Evolutionary conservation across 2,329 filamentous ascomycete species (phyloP), one percentile per base, ranked within the genome.

Genomic region (Hypoxylon sp.): DNA sequence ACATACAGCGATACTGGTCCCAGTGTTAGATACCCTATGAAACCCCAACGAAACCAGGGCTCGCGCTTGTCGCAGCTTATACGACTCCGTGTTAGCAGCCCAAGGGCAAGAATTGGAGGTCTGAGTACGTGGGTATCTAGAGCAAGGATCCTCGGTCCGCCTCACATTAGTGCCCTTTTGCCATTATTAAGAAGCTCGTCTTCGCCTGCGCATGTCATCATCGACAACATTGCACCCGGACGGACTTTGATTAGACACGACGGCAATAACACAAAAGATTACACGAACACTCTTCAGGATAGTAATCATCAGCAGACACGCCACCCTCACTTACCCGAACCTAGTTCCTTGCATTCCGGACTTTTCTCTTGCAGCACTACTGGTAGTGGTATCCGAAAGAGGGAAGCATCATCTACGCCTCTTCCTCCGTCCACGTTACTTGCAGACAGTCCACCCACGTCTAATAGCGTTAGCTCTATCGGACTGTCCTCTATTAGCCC

Each of bases 301-400:
- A 66, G 65, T 70, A 68, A 70, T 68, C 68, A 70, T 68, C 68
- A 68, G 47, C 63, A 67, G 60, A 65, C 59, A 63, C 59, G 67
- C 63, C 69, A 71, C 64, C 54, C 50, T 43, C n/a, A 60, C 25
- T 43, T 34, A 70, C 60, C 74, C 70, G 71, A 74, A 73, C 73
- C 74, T 72, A 72, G 72, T 74, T 66, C 53, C 54, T 73, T 70
- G 67, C 61, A 61, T 74, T 61, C 74, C 74, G 74, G 74, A 64
- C 74, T 62, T 72, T 75, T 75, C 72, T 72, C 74, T 74, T 71
- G 72, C 54, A 73, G 64, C 73, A 71, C 70, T 74, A 71, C 70
- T 71, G 68, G 70, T 71, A 73, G 70, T 69, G 68, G 55, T 63
- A 70, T 67, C 71, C 73, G 68, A 71, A 73, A 72, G 66, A 65